Conservation (phyloP, 2,329 filamentous ascomycete genomes). For the Leptographium procerum region DNA sequence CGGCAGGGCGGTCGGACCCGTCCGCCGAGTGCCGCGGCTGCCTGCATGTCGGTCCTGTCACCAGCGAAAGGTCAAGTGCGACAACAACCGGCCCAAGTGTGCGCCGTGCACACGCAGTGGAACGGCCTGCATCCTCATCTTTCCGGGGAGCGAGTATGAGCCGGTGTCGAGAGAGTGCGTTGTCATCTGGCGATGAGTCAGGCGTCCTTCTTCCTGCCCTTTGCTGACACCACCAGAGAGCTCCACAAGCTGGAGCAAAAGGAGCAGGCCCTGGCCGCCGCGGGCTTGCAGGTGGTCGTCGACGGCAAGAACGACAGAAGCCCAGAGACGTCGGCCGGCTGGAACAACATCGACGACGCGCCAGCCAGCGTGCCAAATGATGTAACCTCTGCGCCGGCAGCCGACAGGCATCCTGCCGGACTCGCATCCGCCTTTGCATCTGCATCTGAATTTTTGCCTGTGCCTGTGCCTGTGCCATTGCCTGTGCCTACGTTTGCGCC, state of each 20-base stretch:
- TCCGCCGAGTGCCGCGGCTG: conserved; percentile 1
- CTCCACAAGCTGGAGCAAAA: conserved; percentile 18
- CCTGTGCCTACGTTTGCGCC: too few relatives aligned
- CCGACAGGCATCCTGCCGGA: too few relatives aligned
- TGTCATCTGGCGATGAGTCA: too few relatives aligned
- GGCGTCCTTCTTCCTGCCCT: too few relatives aligned
- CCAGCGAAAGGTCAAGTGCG: conserved; percentile 15
- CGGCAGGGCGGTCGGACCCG: background rate
- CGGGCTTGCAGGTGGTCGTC: background rate
- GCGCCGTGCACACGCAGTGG: conserved; percentile 16
- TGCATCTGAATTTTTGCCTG: too few relatives aligned
- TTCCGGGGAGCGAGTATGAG: conserved; percentile 14
- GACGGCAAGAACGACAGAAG: background rate
- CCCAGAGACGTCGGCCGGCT: background rate
- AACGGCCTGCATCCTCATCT: conserved; percentile 16
- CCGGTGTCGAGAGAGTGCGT: conserved; percentile 13
- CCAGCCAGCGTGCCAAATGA: background rate
- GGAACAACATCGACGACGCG: background rate
- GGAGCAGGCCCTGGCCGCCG: conserved; percentile 2
- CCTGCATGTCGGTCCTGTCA: conserved; percentile 10
- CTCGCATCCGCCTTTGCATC: too few relatives aligned
- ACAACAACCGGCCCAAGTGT: conserved; percentile 20
- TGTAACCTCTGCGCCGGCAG: too few relatives aligned
- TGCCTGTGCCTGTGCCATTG: too few relatives aligned
- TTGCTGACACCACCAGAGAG: conserved; percentile 4